These are phyloP conservation scores for Globisporangium viniferum DNA, from an alignment of 352 stramenopile species.

Conservation along the genomic window DNA sequence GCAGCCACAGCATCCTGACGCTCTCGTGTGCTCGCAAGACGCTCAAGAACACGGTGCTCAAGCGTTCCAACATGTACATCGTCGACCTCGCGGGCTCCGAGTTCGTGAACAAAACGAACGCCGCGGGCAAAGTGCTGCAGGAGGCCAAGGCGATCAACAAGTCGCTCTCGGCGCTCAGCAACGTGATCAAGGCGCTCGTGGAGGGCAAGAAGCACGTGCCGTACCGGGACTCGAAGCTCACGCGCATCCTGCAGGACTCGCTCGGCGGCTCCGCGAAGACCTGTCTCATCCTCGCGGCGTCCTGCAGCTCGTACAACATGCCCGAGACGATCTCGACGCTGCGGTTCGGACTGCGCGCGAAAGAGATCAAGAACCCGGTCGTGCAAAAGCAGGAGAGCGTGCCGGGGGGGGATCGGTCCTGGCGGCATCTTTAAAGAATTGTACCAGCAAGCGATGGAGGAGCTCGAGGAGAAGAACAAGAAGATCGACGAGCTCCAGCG, in stretches of 20 bases:
- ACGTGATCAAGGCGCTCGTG: slow-evolving; percentile 82
- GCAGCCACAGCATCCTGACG: slow-evolving; percentile 74
- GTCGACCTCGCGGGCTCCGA: slow-evolving; percentile 84
- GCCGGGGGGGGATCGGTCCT: slow-evolving; percentile 8
- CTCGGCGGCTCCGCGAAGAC: slow-evolving; percentile 92
- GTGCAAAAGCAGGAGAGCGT: slow-evolving; percentile 38
- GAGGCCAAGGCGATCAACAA: slow-evolving; percentile 89
- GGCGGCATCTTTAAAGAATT: slow-evolving; percentile 60
- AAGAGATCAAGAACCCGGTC: slow-evolving; percentile 81
- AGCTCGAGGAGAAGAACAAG: slow-evolving; percentile 66
- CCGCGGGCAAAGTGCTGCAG: slow-evolving; percentile 70
- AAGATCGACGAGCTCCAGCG: slow-evolving; percentile 65
- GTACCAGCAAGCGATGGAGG: slow-evolving; percentile 64
- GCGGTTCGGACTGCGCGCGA: slow-evolving; percentile 65
- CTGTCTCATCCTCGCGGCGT: slow-evolving; percentile 94
- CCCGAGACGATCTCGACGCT: slow-evolving; percentile 76
- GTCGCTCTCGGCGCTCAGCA: slow-evolving; percentile 77
- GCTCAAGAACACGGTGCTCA: slow-evolving; percentile 23
- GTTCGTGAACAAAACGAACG: slow-evolving; percentile 83
- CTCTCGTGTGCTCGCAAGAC: slow-evolving; percentile 38
- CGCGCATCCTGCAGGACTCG: slow-evolving; percentile 83
- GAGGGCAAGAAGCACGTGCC: slow-evolving; percentile 72
- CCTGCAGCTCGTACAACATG: slow-evolving; percentile 79
- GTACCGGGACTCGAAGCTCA: slow-evolving; percentile 86
- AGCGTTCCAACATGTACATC: slow-evolving; percentile 72